These are phyloP conservation scores for Botrytis squamosa DNA, from an alignment of 2,329 filamentous ascomycete genomes.

Conservation along the genomic window DNA sequence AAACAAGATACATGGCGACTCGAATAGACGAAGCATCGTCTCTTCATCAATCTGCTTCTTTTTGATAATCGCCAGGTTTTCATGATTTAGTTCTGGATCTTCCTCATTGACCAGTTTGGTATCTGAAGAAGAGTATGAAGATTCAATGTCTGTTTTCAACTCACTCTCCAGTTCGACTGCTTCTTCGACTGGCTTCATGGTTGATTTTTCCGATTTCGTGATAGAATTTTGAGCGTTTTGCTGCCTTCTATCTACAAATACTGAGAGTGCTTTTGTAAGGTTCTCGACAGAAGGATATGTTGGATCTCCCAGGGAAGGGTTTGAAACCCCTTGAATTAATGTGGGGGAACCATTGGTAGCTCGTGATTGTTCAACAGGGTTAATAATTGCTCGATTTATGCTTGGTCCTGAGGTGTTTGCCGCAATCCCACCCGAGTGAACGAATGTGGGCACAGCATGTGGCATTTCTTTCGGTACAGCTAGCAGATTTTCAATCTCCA, in stretches of 20 bases:
- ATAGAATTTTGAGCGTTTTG: not conserved
- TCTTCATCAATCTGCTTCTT: not conserved
- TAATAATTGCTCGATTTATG: not conserved
- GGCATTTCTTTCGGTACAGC: not conserved
- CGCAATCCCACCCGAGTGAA: not conserved
- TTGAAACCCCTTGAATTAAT: not conserved
- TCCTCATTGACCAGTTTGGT: not conserved
- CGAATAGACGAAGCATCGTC: not conserved
- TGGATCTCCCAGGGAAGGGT: not conserved
- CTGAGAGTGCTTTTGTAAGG: not conserved
- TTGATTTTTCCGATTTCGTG: not conserved
- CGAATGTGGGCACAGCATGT: not conserved
- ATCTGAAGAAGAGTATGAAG: not conserved
- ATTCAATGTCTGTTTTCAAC: not conserved
- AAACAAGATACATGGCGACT: not conserved
- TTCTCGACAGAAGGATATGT: not conserved
- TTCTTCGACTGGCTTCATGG: not conserved
- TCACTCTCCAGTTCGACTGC: not conserved
- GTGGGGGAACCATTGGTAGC: not conserved
- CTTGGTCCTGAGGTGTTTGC: not conserved
- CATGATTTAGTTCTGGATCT: not conserved
- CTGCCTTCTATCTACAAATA: not conserved
- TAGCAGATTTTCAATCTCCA: not conserved
- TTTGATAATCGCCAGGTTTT: not conserved
- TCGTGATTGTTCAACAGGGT: not conserved